Conservation (phyloP, 805 yeast genomes). For the Maudiozyma serrabonitensis region DNA sequence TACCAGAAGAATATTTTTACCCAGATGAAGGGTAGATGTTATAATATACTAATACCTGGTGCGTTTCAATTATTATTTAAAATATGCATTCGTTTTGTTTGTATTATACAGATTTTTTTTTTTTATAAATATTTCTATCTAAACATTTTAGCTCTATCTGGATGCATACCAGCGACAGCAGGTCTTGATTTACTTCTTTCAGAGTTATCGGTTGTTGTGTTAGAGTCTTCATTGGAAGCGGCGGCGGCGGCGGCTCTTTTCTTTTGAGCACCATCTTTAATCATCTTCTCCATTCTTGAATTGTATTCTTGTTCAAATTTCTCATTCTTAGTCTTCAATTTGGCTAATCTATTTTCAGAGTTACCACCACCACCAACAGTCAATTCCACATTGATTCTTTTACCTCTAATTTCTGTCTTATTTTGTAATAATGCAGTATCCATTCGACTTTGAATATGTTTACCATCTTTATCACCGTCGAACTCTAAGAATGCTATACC, state of each 20-base stretch:
- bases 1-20: too few relatives aligned
- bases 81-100: neutral
- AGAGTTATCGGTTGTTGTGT: neutral
- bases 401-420: constrained; percentile 50
- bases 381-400: constrained; percentile 88
- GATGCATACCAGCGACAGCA: constrained; percentile 37
- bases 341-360: constrained; percentile 52
- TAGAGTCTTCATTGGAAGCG: constrained; percentile 6
- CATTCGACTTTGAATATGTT: constrained; percentile 65
- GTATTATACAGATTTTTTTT: neutral
- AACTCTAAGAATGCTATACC: constrained; percentile 92
- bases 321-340: constrained; percentile 71
- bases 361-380: constrained; percentile 99
- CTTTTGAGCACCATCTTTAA: constrained; percentile 30
- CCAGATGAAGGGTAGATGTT: too few relatives aligned
- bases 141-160: constrained; percentile 44
- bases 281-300: constrained; percentile 41
- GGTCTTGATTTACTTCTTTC: constrained; percentile 4
- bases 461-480: constrained; percentile 33
- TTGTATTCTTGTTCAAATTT: constrained; percentile 62
- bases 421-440: constrained; percentile 80
- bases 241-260: constrained; percentile 20
- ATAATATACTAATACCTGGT: too few relatives aligned
- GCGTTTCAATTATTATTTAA: too few relatives aligned
- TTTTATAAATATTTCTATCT: constrained; percentile 5